Evolutionary conservation across 441 rosid species (phyloP).

Genomic region (Euphorbia schlechtendalii): DNA sequence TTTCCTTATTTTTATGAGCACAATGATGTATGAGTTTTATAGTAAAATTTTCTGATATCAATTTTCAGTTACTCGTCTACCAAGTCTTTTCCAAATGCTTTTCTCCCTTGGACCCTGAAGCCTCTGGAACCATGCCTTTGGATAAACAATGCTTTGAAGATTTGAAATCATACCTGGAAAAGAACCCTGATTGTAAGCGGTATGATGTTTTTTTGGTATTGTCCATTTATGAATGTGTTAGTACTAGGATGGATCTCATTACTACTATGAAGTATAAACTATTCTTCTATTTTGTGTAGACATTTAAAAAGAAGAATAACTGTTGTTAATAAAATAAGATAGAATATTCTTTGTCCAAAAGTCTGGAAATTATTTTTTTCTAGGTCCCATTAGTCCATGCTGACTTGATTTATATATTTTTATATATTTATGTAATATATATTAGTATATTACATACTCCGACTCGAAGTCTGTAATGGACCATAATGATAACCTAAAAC

Average conservation of each 20-base stretch:
- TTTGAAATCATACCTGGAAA: slow-evolving; percentile 66
- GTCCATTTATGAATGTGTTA: neutral
- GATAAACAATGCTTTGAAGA: slow-evolving; percentile 75
- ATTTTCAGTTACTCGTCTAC: slow-evolving; percentile 73
- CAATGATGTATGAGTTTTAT: slow-evolving; percentile 7
- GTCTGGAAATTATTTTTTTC: neutral
- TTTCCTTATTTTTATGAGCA: slow-evolving; percentile 9
- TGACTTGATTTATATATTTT: neutral
- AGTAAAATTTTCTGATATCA: slow-evolving; percentile 12
- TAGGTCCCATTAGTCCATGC: neutral
- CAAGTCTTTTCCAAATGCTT: slow-evolving; percentile 66
- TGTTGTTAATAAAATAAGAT: neutral
- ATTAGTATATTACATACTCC: neutral
- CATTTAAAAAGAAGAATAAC: neutral
- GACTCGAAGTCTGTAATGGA: too few relatives aligned
- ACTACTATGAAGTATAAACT: neutral
- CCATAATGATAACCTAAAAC: too few relatives aligned
- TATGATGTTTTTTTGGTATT: slow-evolving; percentile 21
- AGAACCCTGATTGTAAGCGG: slow-evolving; percentile 90
- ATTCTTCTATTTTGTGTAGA: neutral
- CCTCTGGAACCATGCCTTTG: slow-evolving; percentile 37
- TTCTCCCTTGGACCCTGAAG: slow-evolving; percentile 30
- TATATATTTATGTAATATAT: too few relatives aligned
- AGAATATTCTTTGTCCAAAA: neutral
- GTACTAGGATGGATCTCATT: neutral